Evolutionary conservation across 2,329 filamentous ascomycete species (phyloP), one percentile per base, ranked within the genome.

Genomic region (Pseudogymnoascus verrucosus): DNA sequence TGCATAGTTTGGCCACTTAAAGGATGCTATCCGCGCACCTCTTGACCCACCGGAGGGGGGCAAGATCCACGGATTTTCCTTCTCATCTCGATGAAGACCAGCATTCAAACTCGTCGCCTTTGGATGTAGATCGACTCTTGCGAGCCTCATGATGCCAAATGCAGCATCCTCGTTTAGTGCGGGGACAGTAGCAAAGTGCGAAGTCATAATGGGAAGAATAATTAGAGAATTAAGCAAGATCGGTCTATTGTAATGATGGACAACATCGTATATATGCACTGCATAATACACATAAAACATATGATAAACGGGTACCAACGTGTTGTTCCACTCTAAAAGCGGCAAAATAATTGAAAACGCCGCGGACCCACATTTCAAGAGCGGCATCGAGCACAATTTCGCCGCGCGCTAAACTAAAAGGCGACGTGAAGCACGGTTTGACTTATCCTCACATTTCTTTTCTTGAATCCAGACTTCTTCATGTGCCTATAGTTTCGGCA

Each of bases 91-190:
- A 47, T 78, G 78, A 0, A 73, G 72, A 1, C 77, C 77, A 26
- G 72, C 71, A 0, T 75, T 75, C 5, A 78, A 70, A 44, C 77
- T 78, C 62, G 77, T 73, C 65, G 78, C 78, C 8, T 69, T 71
- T 0, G 71, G 67, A 5, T 63, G 42, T 1, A 64, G 19, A 34
- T 78, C 76, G 0, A 69, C 72, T 11, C n/a, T 19, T 42, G 39
- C 39, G 16, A 42, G 39, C 39, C 39, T 19, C 19, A 42, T 42
- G 16, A 42, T 42, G 39, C 39, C 16, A 42, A 42, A 42, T 16
- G 39, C 39, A 42, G 4, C 39, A 19, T 42, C 39, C 39, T 42
- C 39, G 2, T 42, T 42, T 42, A 42, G n/a, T 16, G 14, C 39
- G 5, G 39, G 39, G 39, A 11, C 39, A 42, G 39, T 42, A 42